Evolutionary conservation across 2,329 filamentous ascomycete species (phyloP).

Genomic region (Alternaria triticimaculans): DNA sequence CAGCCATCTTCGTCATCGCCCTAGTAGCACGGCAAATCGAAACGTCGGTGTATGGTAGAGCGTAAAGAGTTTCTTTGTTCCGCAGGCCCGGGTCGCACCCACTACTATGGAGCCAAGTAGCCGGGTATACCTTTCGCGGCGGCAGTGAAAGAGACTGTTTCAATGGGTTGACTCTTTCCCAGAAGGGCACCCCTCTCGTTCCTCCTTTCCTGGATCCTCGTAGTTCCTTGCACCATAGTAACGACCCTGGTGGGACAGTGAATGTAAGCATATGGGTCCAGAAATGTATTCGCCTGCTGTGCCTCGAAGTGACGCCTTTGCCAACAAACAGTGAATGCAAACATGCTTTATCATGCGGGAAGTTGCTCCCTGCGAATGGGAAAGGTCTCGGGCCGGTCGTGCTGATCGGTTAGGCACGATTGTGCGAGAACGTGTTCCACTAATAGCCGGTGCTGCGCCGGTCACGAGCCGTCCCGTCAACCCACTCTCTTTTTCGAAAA

Average conservation of each 20-base stretch:
- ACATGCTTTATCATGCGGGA: not conserved
- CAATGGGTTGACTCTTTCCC: not conserved
- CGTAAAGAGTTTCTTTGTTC: constrained; percentile 2
- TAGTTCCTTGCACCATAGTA: not conserved
- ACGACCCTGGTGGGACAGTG: not conserved
- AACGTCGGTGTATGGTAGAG: not conserved
- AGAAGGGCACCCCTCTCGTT: not conserved
- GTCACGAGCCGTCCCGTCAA: constrained; percentile 6
- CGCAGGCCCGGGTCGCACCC: not conserved
- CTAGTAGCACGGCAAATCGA: not conserved
- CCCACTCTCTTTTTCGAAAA: not conserved
- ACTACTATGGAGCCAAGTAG: not conserved
- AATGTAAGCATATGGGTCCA: not conserved
- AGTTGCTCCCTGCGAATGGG: not conserved
- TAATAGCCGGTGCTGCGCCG: constrained; percentile 2
- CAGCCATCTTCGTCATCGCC: not conserved
- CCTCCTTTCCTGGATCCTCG: not conserved
- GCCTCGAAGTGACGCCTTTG: not conserved
- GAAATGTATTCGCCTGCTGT: not conserved
- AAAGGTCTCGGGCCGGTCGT: not conserved
- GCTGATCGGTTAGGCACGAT: not conserved
- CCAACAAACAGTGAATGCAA: not conserved
- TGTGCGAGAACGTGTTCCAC: not conserved
- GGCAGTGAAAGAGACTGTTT: not conserved
- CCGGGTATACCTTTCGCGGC: not conserved